phyloP scores from a whole-genome alignment of 352 stramenopile genomes.

The Globisporangium lucens region DNA sequence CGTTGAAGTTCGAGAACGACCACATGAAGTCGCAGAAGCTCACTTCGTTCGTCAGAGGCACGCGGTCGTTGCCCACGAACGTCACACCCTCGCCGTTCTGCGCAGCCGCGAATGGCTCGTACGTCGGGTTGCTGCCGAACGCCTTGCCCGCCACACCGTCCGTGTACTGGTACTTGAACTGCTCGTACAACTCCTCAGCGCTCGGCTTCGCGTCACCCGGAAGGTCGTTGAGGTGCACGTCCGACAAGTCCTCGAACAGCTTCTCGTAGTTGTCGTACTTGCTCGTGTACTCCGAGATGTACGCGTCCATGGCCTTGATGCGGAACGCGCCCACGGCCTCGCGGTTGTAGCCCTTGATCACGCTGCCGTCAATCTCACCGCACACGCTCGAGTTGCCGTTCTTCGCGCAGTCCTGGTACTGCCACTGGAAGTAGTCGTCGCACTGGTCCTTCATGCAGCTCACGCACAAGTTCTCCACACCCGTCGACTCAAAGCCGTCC shows the following conservation, averaged over 20 bases:
- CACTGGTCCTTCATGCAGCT: conserved; percentile 55
- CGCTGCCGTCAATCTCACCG: conserved; percentile 56
- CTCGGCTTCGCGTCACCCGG: conserved; percentile 36
- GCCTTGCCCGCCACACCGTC: conserved; percentile 24
- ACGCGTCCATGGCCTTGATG: conserved; percentile 31
- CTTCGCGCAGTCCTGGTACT: conserved; percentile 51
- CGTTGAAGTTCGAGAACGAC: conserved; percentile 69
- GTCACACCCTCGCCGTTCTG: conserved; percentile 42
- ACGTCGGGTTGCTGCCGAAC: conserved; percentile 21
- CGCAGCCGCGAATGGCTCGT: conserved; percentile 44
- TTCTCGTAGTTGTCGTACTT: conserved; percentile 50
- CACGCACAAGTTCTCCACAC: conserved; percentile 65
- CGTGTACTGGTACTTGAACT: conserved; percentile 64
- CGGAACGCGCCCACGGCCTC: conserved; percentile 43
- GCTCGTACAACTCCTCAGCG: conserved; percentile 42
- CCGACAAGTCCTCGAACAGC: conserved; percentile 53
- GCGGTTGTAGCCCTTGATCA: conserved; percentile 34
- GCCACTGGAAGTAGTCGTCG: conserved; percentile 51
- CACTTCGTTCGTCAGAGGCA: conserved; percentile 64
- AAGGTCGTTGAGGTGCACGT: conserved; percentile 54
- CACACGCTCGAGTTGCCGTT: conserved; percentile 45
- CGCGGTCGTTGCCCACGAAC: conserved; percentile 56
- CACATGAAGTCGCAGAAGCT: conserved; percentile 68
- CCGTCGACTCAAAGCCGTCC: conserved; percentile 43
- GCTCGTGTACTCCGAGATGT: conserved; percentile 38